A percentile compares a stretch with the other conserved stretches of the same genome.
Evolutionary conservation across 345 rosid species (phyloP).

Genomic region (Excoecaria agallocha): DNA sequence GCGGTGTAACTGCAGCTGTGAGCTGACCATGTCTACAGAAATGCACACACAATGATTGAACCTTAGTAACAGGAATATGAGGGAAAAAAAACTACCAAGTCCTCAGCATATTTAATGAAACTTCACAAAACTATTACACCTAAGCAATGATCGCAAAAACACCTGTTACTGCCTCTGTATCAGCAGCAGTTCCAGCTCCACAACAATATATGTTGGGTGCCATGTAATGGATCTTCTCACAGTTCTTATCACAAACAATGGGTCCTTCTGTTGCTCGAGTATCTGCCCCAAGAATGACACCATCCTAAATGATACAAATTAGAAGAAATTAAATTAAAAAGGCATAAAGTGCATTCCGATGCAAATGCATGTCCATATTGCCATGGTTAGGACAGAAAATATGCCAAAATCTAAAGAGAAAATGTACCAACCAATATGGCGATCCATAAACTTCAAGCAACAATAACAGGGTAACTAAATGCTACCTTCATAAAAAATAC

Average conservation of each 20-base stretch:
- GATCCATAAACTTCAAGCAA: constrained; percentile 4
- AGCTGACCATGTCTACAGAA: constrained; percentile 72
- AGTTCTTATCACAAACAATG: constrained; percentile 96
- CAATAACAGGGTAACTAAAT: not conserved
- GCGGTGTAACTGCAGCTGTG: constrained; percentile 75
- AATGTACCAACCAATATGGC: not conserved
- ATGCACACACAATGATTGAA: constrained; percentile 3
- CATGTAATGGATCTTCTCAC: constrained; percentile 98
- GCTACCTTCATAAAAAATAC: not conserved
- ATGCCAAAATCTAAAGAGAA: not conserved
- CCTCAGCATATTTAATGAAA: not conserved
- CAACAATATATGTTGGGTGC: constrained; percentile 97
- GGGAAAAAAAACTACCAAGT: not conserved
- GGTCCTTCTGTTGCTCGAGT: constrained; percentile 92
- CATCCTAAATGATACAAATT: constrained; percentile 48
- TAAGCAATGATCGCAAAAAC: not conserved
- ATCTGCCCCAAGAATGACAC: constrained; percentile 94
- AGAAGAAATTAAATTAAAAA: not conserved
- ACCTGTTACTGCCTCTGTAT: constrained; percentile 99
- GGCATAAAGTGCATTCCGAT: not conserved
- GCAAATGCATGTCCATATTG: not conserved
- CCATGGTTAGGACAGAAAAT: constrained; percentile 5
- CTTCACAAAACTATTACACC: not conserved
- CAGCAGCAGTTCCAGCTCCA: constrained; percentile 99
- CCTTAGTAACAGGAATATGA: constrained; percentile 1